Base-by-base conservation (phyloP, 495 filamentous ascomycete species). In the Bathelium albidoporum region DNA sequence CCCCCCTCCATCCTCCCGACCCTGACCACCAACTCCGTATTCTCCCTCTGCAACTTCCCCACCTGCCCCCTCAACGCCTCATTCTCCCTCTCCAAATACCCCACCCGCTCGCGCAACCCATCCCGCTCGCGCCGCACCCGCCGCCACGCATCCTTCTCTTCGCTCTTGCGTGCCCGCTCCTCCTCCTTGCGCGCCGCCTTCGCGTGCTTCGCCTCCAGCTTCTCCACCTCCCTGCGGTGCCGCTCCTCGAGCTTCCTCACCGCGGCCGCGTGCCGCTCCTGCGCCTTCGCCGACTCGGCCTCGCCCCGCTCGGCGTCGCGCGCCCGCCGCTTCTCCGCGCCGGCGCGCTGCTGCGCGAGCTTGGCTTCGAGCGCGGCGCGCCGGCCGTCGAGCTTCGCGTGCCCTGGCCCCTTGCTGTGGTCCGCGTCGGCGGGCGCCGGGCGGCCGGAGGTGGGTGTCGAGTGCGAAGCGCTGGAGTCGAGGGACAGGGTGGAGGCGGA, bases 381-480 rank as follows among this genome's bases (percentile, higher is more conserved):
- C 63, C 86, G 84, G 7, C 86, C 79, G 14, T 89, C 81, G 0
- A 96, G 82, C 65, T 91, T 94, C 43, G 77, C 75, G 1, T 96
- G 79, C 11, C 94, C 89, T 64, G 86, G 88, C 34, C 91, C 85
- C n/a, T n/a, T n/a, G n/a, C n/a, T n/a, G n/a, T n/a, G 64, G 89
- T 79, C n/a, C 59, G 43, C 29, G 73, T 72, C 28, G 69, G 71
- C 71, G n/a, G 74, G 69, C n/a, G 60, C 66, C 60, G 73, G 73
- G 9, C 65, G 68, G 11, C 62, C 58, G 0, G 71, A 71, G 58
- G 69, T 73, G 24, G 69, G 69, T 12, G 75, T 71, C 18, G 73
- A 73, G 41, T 75, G 68, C 29, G 67, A 72, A 53, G 43, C 63
- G 0, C 71, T 72, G 18, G 74, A 71, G 20, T 61, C 66, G 62